Base-by-base conservation (phyloP, 1,284 basidiomycete genomes). In the Cutaneotrichosporon spelunceum region DNA sequence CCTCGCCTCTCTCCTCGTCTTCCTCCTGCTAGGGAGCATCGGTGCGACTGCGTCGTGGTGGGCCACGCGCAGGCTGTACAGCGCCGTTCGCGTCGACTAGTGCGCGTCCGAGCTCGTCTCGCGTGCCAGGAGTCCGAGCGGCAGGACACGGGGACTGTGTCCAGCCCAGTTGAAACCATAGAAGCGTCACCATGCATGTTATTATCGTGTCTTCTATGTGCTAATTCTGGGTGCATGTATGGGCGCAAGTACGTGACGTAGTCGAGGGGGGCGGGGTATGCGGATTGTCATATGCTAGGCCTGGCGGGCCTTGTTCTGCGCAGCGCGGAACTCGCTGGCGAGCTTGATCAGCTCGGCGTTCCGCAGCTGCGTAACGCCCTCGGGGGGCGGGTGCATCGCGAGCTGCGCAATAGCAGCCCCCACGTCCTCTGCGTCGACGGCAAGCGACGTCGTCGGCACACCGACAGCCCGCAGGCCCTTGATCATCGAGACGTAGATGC, bases 21-120 rank as follows among this genome's bases (percentile, higher is more conserved):
- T 96, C 83, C 82, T 97, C 42, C 83, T 95, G 57, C 92, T 91
- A 58, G 93, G 92, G 83, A 77, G 71, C 81, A 91, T 93, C 65
- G 91, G 91, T 8, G 93, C 91, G 81, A 80, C 93, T 53, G 88
- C 91, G 33, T 87, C 89, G 7, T 93, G 91, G 70, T 93, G 89
- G 86, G 90, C 90, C 44, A 84, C 94, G 53, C 83, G 88, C 66
- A 84, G 83, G 77, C 80, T 95, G 62, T 96, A 96, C 77, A 84
- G 83, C 63, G 86, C 90, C 19, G 80, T 82, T 60, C 69, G 81
- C 39, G 79, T 82, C 36, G 81, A 82, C 62, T 82, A 74, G 55
- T 34, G n/a, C 3, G 23, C 14, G n/a, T n/a, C n/a, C n/a, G n/a
- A 10, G 14, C 10, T 27, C 16, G 50, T 33, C n/a, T 23, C 50